phyloP scores from a whole-genome alignment of 2,329 filamentous ascomycete species.

The Arthroderma sp. region DNA sequence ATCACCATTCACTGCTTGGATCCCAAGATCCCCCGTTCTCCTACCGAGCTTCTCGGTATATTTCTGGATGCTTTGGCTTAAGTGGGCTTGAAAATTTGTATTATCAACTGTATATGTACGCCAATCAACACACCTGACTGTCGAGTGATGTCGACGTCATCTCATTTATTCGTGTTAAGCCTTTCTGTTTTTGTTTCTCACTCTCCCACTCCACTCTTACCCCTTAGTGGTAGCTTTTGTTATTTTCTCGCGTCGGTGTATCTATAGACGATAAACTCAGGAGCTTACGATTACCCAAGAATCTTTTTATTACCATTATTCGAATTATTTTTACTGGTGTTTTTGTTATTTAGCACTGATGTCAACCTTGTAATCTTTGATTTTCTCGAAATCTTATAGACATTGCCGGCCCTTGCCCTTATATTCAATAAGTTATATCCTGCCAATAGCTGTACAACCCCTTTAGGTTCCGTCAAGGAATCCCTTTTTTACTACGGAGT shows the following conservation, averaged over 20 bases:
- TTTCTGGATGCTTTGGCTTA: too few relatives aligned
- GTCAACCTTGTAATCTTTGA: background rate
- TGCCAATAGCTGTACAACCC: background rate
- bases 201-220: background rate
- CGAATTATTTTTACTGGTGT: background rate
- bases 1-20: background rate
- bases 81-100: background rate
- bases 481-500: background rate
- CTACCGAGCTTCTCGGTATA: background rate
- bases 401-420: background rate
- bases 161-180: background rate
- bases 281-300: background rate
- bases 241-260: background rate
- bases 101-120: conserved; percentile 1
- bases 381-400: background rate
- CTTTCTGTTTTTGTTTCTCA: background rate
- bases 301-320: background rate
- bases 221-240: background rate
- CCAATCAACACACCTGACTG: background rate
- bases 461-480: background rate
- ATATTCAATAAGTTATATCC: background rate
- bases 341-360: too few relatives aligned
- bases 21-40: background rate
- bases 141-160: background rate
- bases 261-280: background rate